These are phyloP conservation scores for Phellinidium pouzarii DNA, from an alignment of 1,284 basidiomycete genomes.

Conservation along the genomic window DNA sequence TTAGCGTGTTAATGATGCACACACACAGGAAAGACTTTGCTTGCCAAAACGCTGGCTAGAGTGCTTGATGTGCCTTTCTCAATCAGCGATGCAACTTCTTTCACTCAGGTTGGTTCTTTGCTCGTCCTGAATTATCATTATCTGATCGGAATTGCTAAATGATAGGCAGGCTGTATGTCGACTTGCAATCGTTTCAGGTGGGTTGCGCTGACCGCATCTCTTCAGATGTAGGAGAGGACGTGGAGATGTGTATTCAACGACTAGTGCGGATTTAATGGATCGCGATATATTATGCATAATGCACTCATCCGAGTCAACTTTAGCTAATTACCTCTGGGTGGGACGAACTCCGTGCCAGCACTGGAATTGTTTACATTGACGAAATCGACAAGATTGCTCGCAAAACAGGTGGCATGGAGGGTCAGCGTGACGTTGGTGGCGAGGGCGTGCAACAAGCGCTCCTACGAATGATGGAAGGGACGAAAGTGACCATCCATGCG, in stretches of 20 bases:
- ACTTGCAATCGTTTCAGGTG: neutral
- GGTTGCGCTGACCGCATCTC: slow-evolving; percentile 12
- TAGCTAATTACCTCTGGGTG: slow-evolving; percentile 82
- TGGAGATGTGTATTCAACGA: slow-evolving; percentile 83
- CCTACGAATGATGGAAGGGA: slow-evolving; percentile 90
- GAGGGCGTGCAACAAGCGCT: slow-evolving; percentile 95
- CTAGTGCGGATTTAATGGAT: slow-evolving; percentile 38
- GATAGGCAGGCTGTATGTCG: slow-evolving; percentile 70
- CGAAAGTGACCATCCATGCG: slow-evolving; percentile 75
- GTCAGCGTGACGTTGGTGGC: slow-evolving; percentile 87
- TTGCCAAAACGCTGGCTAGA: slow-evolving; percentile 79
- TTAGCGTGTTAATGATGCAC: slow-evolving; percentile 28
- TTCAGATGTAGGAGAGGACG: slow-evolving; percentile 89
- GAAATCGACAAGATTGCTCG: slow-evolving; percentile 92
- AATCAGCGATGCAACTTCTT: slow-evolving; percentile 78
- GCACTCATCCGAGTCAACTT: slow-evolving; percentile 3
- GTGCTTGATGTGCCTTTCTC: slow-evolving; percentile 90
- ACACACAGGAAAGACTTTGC: slow-evolving; percentile 71
- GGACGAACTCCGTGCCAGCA: slow-evolving; percentile 79
- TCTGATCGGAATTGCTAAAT: slow-evolving; percentile 8
- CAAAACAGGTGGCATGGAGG: slow-evolving; percentile 57
- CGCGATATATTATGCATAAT: neutral
- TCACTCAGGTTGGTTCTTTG: slow-evolving; percentile 55
- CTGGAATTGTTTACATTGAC: slow-evolving; percentile 93
- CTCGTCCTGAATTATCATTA: slow-evolving; percentile 5